Conservation (phyloP, 306 rosid genomes). For the Carpinus fangiana region DNA sequence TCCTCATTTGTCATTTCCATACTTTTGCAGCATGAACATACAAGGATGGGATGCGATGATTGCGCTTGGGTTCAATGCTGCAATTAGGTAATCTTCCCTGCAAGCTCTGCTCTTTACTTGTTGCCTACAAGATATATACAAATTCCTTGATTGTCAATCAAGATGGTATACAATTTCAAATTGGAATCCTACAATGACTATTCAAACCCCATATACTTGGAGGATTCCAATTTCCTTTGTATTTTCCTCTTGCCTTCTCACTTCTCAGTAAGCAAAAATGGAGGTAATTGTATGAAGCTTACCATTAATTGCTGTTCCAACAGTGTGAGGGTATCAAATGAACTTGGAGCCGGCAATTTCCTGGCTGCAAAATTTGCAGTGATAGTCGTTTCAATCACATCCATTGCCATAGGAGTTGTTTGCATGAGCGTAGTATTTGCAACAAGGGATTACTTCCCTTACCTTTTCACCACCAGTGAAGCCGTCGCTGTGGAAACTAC, state of each 20-base stretch:
- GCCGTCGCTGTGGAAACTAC: slow-evolving; percentile 74
- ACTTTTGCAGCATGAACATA: slow-evolving; percentile 61
- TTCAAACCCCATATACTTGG: no score
- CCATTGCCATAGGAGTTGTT: slow-evolving; percentile 59
- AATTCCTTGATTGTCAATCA: no score
- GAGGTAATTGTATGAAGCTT: neutral
- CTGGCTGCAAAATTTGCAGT: slow-evolving; percentile 61
- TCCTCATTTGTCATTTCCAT: neutral
- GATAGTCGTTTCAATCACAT: slow-evolving; percentile 64
- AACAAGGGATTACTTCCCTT: slow-evolving; percentile 60
- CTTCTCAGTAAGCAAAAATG: neutral
- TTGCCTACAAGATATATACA: neutral
- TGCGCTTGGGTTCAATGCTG: slow-evolving; percentile 77
- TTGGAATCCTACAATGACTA: no score
- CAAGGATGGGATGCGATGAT: slow-evolving; percentile 82
- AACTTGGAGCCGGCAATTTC: slow-evolving; percentile 73
- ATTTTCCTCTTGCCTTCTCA: neutral
- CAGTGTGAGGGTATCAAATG: slow-evolving; percentile 89
- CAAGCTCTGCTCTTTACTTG: neutral
- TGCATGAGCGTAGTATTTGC: slow-evolving; percentile 42
- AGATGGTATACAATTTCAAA: no score
- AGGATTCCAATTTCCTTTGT: neutral
- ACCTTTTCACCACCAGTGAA: slow-evolving; percentile 58
- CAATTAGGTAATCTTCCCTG: slow-evolving; percentile 53
- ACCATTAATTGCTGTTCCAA: slow-evolving; percentile 9